These are phyloP conservation scores for Chlamydomonas applanata DNA, from an alignment of 139 green algal genomes.

Conservation along the genomic window DNA sequence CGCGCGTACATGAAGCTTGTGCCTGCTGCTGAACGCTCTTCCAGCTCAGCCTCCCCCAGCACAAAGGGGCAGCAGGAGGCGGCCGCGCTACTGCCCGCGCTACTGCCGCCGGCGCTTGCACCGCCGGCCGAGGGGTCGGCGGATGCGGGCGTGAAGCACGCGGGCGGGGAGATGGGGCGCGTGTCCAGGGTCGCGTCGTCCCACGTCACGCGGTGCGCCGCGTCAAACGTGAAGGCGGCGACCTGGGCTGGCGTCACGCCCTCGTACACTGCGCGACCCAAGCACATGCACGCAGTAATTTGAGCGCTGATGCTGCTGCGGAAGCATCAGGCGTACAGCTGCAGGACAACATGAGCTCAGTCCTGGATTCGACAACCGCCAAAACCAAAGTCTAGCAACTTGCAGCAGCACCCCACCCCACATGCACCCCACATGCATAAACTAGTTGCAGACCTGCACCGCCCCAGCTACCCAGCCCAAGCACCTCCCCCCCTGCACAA, in stretches of 20 bases:
- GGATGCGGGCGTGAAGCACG: not conserved
- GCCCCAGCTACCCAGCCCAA: too few relatives aligned
- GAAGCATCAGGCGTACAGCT: too few relatives aligned
- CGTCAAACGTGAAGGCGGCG: slow-evolving; percentile 61
- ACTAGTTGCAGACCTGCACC: too few relatives aligned
- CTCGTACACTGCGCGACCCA: slow-evolving; percentile 39
- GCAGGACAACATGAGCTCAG: too few relatives aligned
- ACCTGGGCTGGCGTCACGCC: slow-evolving; percentile 46
- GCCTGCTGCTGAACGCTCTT: slow-evolving; percentile 3
- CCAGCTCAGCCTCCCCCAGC: not conserved
- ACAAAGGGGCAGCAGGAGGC: not conserved
- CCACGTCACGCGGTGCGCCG: slow-evolving; percentile 42
- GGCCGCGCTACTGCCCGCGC: slow-evolving; percentile 22
- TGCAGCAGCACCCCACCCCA: too few relatives aligned
- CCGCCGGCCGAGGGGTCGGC: not conserved
- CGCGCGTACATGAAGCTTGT: slow-evolving; percentile 50
- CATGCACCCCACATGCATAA: too few relatives aligned
- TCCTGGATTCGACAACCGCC: too few relatives aligned
- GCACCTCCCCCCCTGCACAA: too few relatives aligned
- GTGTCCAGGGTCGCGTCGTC: slow-evolving; percentile 39
- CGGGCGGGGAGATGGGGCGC: not conserved
- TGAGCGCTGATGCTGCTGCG: not conserved
- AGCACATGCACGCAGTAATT: too few relatives aligned
- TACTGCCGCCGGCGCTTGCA: too few relatives aligned
- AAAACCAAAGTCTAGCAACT: too few relatives aligned